Base-by-base conservation (phyloP, 192 early-diverging fungal species). In the Gryganskiella cystojenkinii region DNA sequence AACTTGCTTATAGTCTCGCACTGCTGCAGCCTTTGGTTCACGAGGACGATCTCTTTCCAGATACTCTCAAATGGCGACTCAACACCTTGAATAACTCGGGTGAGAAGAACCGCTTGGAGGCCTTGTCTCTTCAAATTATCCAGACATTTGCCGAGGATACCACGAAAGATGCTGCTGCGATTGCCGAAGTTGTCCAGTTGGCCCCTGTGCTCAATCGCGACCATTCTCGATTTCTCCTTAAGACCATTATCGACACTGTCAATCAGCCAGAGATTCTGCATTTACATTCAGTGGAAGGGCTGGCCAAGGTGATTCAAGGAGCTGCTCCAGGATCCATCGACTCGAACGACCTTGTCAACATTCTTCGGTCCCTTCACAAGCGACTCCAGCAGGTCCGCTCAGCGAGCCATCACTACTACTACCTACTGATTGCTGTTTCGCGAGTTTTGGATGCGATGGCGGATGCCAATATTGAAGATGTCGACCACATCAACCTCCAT, bases 391-490 rank as follows among this genome's bases (percentile, higher is more conserved):
- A 6, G 1, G 14, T 28, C 25, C 51, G 28, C 2, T 53, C 51
- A 28, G 1, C 51, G 0, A 53, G 2, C 15, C 28, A 53, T 31
- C 15, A 28, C 9, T 27, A 20, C 10, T 25, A 1, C 13, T 28
- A 27, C 28, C 25, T 53, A 25, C 28, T 40, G 37, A 5, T 53
- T 11, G 28, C 51, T 27, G 28, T 31, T 11, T 53, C 51, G 42
- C 15, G 10, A 5, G 56, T 44, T 24, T 25, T 59, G 40, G 56
- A 59, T 44, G 56, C 56, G 22, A 59, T 59, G 56, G 56, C 25
- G 56, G 25, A 44, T 22, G 40, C 37, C 20, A 17, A 28, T 53
- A 7, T 28, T 25, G 25, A 30, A 11, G 60, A 49, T 33, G 45
- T 61, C 3, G 28, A 34, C 46, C 60, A 45, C 19, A 20, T 33